Conservation (phyloP, 371 early-diverging fungal genomes). For the Fennellomyces sp. region DNA sequence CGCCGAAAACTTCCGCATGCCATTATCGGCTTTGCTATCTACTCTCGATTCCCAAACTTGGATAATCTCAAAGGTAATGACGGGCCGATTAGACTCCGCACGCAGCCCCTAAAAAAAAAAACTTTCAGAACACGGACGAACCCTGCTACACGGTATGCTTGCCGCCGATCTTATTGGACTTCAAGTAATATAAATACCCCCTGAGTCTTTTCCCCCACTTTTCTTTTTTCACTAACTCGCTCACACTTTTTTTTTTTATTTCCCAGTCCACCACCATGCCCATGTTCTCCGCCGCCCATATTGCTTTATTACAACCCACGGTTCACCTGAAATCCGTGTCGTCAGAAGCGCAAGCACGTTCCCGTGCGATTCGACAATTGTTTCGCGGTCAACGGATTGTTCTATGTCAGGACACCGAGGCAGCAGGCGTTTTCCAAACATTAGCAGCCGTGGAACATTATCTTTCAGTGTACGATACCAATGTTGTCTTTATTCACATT, state of each 20-base stretch:
- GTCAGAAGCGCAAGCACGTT: background rate
- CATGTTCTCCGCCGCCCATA: constrained; percentile 1
- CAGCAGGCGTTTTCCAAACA: constrained; percentile 10
- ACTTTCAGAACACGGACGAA: constrained; percentile 6
- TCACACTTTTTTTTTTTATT: constrained; percentile 7
- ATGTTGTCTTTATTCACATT: constrained; percentile 14
- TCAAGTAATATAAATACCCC: too few species aligned
- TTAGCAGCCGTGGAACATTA: constrained; percentile 17
- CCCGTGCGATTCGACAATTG: constrained; percentile 12
- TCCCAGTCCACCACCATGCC: background rate
- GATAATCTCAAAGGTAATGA: constrained; percentile 2
- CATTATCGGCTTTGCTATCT: constrained; percentile 94
- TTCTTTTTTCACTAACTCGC: constrained; percentile 4
- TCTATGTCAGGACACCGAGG: constrained; percentile 14
- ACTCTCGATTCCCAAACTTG: constrained; percentile 88
- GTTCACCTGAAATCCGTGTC: background rate
- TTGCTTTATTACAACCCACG: background rate
- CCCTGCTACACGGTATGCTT: constrained; percentile 11
- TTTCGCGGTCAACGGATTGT: constrained; percentile 20
- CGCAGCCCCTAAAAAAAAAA: background rate
- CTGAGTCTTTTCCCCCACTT: background rate
- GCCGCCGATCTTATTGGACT: constrained; percentile 19
- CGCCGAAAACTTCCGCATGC: constrained; percentile 75
- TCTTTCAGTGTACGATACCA: background rate
- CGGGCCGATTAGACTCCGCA: background rate